These are phyloP conservation scores for thale cress (Arabidopsis thaliana) DNA, from an alignment of 345 rosid genomes.

Conservation along the genomic window TAIR10.1 NC_003070.9:6254501-6255000, in stretches of 20 bases:
- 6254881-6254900: background rate
- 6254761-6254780: conserved; percentile 68
- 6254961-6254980: too few species aligned
- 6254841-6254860: background rate
- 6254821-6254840: background rate
- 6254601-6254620: conserved; percentile 77
- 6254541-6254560: conserved; percentile 81
- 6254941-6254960: too few species aligned
- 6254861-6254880: background rate
- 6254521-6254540: conserved; percentile 87
- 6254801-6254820: conserved; percentile 78
- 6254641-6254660: too few species aligned
- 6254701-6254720: background rate
- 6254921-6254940: background rate
- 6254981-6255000: background rate
- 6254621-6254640: conserved; percentile 46
- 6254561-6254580: conserved; percentile 92
- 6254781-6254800: conserved; percentile 72
- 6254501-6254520: conserved; percentile 85
- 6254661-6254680: background rate
- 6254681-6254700: background rate
- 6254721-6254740: background rate
- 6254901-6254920: background rate
- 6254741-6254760: background rate
- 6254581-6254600: conserved; percentile 82